Evolutionary conservation across 805 yeast genomes (phyloP), one percentile per base, ranked within the genome.

Genomic region (Candida argentea): DNA sequence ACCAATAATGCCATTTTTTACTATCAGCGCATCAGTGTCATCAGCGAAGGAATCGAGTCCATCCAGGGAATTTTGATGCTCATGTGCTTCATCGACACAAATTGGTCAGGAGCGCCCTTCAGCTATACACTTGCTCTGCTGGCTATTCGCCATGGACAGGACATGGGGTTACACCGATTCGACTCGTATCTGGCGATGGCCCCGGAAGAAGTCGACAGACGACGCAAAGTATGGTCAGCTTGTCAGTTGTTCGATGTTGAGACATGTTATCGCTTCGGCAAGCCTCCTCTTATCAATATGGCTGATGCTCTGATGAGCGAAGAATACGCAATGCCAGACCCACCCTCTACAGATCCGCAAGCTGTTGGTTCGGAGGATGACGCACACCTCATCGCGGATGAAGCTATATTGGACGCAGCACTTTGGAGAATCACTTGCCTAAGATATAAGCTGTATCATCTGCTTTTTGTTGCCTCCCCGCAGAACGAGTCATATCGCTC

Each of bases 81-180:
- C 35, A 31, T 46, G 21, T 28, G 39, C 22, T 36, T 39, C 24
- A 38, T 61, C 9, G 65, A 57, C 21, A 44, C 48, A 6, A 44
- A 51, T 12, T 28, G 53, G 48, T 31, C 55, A 5, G 38, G 48
- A n/a, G 40, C 53, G 10, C 45, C 45, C 24, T 48, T 55, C 20
- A 53, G 50, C 29, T 52, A 49, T 36, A 44, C 49, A 6, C 34
- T 59, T 8, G 35, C 44, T 3, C 37, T 57, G 1, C 47, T 57
- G 16, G 65, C 64, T 1, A 50, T 58, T 2, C 37, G 65, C 22
- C 56, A 41, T 34, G 65, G 65, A 3, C 65, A 60, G 34, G 63
- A 57, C 25, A 40, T 59, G 24, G 67, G 67, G 2, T 41, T 61
- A 27, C 66, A 61, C 36, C 36, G 64, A 6, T 28, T 33, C n/a